phyloP scores from a whole-genome alignment of 129 eudicot genomes.

The Gnaphalium uliginosum region DNA sequence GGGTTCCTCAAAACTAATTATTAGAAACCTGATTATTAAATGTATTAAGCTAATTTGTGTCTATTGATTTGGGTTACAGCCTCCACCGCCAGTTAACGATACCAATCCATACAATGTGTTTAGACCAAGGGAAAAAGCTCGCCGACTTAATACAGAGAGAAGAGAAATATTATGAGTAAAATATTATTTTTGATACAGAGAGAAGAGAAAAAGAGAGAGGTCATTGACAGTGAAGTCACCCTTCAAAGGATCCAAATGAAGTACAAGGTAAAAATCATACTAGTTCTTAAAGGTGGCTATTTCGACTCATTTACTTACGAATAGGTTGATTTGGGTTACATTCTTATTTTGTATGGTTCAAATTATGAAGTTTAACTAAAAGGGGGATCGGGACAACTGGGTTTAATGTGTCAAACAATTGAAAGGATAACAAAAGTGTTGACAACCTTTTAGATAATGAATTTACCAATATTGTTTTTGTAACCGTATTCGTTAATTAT shows the following conservation, averaged over 20 bases:
- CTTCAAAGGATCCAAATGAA: slow-evolving; percentile 83
- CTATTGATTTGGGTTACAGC: slow-evolving; percentile 44
- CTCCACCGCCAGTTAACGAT: slow-evolving; percentile 95
- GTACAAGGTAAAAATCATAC: slow-evolving; percentile 64
- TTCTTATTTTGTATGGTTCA: too few species aligned
- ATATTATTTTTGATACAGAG: slow-evolving; percentile 52
- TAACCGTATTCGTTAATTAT: too few species aligned
- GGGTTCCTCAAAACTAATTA: not conserved
- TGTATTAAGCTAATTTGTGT: not conserved
- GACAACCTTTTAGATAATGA: too few species aligned
- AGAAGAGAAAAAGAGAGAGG: slow-evolving; percentile 96
- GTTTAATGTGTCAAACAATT: too few species aligned
- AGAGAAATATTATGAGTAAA: slow-evolving; percentile 46
- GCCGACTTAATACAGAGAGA: slow-evolving; percentile 89
- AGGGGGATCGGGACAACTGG: too few species aligned
- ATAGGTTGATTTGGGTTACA: not conserved
- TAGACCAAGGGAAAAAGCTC: slow-evolving; percentile 96
- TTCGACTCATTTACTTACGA: not conserved
- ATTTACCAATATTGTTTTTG: too few species aligned
- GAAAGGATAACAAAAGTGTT: too few species aligned
- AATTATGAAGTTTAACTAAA: too few species aligned
- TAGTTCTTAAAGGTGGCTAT: not conserved
- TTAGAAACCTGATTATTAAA: not conserved
- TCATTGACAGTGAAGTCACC: slow-evolving; percentile 79
- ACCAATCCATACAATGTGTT: slow-evolving; percentile 98